A percentile compares a stretch with the other conserved stretches of the same genome.
Conservation (phyloP, 2,329 filamentous ascomycete genomes). For the Alternaria incomplexa region DNA sequence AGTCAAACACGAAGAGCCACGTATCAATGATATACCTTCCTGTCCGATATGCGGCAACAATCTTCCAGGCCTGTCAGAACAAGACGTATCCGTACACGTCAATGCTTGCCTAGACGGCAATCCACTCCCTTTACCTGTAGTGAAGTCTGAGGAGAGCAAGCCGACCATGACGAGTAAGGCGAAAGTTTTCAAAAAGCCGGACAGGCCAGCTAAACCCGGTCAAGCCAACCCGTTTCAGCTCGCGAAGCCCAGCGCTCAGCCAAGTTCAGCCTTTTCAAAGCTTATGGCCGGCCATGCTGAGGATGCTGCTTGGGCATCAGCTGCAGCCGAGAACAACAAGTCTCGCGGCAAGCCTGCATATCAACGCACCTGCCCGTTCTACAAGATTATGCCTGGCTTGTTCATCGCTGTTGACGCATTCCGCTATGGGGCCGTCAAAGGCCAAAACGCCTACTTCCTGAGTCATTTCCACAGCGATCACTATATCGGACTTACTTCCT, state of each 20-base stretch:
- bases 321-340: constrained; percentile 78
- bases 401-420: constrained; percentile 96
- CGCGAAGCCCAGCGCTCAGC: constrained; percentile 46
- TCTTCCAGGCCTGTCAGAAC: constrained; percentile 61
- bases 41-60: constrained; percentile 81
- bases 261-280: constrained; percentile 80
- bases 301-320: constrained; percentile 85
- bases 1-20: background rate
- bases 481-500: constrained; percentile 87
- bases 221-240: constrained; percentile 79
- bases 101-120: constrained; percentile 92
- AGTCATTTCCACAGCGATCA: constrained; percentile 99
- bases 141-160: constrained; percentile 15
- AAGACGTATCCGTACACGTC: constrained; percentile 82
- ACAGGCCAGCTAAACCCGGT: constrained; percentile 72
- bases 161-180: constrained; percentile 19
- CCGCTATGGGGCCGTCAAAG: constrained; percentile 89
- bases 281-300: constrained; percentile 94
- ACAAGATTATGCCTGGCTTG: constrained; percentile 95
- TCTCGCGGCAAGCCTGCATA: constrained; percentile 86
- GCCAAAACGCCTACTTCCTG: constrained; percentile 92
- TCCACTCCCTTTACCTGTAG: constrained; percentile 62
- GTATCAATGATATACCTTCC: constrained; percentile 37
- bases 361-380: constrained; percentile 92
- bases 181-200: constrained; percentile 70